phyloP scores from a whole-genome alignment of 164 flowering plant genomes.

The Litsea cubeba region DNA sequence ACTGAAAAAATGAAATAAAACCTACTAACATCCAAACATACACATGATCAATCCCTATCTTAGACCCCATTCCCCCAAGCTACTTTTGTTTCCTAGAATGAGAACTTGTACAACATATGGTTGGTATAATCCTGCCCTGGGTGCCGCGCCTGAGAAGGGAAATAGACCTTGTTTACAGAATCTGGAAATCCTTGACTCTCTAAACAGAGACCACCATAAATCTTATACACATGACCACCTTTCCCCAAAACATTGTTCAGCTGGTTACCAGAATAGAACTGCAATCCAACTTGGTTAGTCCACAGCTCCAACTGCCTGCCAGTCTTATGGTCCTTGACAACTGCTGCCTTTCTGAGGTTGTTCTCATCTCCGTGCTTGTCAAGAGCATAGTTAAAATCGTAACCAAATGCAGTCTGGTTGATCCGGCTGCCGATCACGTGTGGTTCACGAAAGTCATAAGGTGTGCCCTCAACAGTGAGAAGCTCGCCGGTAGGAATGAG shows the following conservation, averaged over 20 bases:
- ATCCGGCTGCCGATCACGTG: constrained; percentile 42
- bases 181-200: constrained; percentile 92
- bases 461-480: constrained; percentile 48
- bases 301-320: constrained; percentile 58
- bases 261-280: constrained; percentile 55
- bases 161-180: constrained; percentile 72
- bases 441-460: constrained; percentile 59
- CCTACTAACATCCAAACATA: no score
- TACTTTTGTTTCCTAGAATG: constrained; percentile 4
- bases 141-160: constrained; percentile 65
- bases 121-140: constrained; percentile 58
- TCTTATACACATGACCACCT: constrained; percentile 45
- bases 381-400: constrained; percentile 66
- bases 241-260: constrained; percentile 51
- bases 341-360: constrained; percentile 37
- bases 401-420: constrained; percentile 41
- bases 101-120: constrained; percentile 48
- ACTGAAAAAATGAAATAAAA: no score
- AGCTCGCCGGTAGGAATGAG: constrained; percentile 84
- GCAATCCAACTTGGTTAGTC: constrained; percentile 57
- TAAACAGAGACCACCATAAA: constrained; percentile 47
- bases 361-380: constrained; percentile 17
- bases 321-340: constrained; percentile 37
- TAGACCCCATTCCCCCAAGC: no score
- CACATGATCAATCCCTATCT: no score